phyloP scores from a whole-genome alignment of 345 rosid species.

The Syzygium jambos region DNA sequence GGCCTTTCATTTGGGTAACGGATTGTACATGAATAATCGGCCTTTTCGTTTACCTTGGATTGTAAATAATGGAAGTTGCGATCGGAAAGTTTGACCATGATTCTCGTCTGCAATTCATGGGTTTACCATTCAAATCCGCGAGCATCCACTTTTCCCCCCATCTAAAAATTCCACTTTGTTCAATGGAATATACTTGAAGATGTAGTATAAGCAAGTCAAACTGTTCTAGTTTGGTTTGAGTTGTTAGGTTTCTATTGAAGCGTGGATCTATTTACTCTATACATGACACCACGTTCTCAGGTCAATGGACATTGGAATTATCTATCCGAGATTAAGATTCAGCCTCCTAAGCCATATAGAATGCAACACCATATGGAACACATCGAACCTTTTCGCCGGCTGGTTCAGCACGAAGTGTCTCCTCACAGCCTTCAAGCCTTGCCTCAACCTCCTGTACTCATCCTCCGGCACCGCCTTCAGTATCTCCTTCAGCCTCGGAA shows the following conservation, averaged over 20 bases:
- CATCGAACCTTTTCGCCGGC: slow-evolving; percentile 64
- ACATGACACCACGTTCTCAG: neutral
- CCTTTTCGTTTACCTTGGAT: neutral
- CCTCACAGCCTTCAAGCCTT: slow-evolving; percentile 42
- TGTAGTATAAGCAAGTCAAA: neutral
- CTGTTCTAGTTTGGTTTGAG: neutral
- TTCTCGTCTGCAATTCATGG: neutral
- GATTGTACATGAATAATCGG: neutral
- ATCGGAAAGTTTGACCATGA: neutral
- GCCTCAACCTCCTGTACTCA: slow-evolving; percentile 41
- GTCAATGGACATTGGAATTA: neutral
- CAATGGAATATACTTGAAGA: neutral
- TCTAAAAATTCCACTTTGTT: neutral
- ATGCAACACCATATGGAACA: slow-evolving; percentile 76
- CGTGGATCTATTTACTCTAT: neutral
- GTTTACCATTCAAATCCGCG: neutral
- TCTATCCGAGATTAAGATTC: slow-evolving; percentile 36
- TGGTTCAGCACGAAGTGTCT: slow-evolving; percentile 70
- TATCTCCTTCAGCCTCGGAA: slow-evolving; percentile 72
- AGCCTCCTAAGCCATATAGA: slow-evolving; percentile 89
- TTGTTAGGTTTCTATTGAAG: neutral
- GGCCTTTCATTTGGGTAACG: neutral
- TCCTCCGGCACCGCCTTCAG: slow-evolving; percentile 45
- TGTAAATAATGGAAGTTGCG: neutral
- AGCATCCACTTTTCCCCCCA: neutral